phyloP scores from a whole-genome alignment of 495 filamentous ascomycete species.

The Delitschia confertaspora region DNA sequence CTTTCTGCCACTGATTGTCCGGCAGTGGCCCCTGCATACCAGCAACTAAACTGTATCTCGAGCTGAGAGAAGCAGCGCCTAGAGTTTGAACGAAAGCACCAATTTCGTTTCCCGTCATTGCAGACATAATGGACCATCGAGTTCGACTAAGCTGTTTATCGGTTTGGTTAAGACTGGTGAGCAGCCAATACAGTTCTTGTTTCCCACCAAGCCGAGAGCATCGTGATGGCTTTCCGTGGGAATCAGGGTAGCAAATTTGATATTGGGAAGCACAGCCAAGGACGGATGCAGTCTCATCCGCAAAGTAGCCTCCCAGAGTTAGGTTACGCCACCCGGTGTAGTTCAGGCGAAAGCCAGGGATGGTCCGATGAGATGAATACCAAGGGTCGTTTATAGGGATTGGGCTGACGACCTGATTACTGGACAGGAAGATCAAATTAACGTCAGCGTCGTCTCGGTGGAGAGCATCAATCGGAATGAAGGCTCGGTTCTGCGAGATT shows the following conservation, averaged over 20 bases:
- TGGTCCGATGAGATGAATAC: not conserved
- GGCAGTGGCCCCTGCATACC: slow-evolving; percentile 5
- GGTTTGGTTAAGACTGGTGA: not conserved
- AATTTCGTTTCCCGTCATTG: not conserved
- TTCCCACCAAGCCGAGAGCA: not conserved
- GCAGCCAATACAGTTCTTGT: not conserved
- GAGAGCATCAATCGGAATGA: not conserved
- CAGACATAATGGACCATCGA: not conserved
- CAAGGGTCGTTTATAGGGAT: not conserved
- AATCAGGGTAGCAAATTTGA: not conserved
- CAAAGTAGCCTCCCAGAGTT: not conserved
- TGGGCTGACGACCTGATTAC: not conserved
- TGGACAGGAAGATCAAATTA: not conserved
- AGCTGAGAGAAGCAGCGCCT: not conserved
- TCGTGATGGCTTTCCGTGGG: not conserved
- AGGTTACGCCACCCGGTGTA: not conserved
- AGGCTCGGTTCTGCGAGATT: too few species aligned
- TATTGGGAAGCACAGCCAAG: slow-evolving; percentile 2
- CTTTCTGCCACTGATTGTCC: slow-evolving; percentile 8
- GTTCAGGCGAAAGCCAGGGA: not conserved
- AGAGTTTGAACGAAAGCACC: not conserved
- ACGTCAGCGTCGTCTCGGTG: slow-evolving; percentile 1
- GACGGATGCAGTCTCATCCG: not conserved
- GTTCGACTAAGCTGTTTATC: not conserved
- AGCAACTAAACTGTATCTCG: not conserved